These are phyloP conservation scores for Mollisiaceae sp. DNA, from an alignment of 2,329 filamentous ascomycete species.

Conservation along the genomic window DNA sequence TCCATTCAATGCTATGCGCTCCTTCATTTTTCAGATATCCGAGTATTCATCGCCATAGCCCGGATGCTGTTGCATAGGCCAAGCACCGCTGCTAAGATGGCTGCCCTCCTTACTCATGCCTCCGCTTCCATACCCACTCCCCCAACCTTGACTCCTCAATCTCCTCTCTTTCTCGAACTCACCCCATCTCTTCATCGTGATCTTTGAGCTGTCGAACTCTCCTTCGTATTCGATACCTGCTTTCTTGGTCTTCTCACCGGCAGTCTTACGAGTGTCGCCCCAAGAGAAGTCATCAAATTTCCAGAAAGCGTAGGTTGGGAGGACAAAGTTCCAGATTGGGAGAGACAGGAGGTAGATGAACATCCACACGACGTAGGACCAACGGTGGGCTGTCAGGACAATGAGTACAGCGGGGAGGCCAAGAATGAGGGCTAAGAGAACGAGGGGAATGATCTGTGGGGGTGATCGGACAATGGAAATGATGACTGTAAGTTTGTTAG, in stretches of 20 bases:
- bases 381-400: slow-evolving; percentile 88
- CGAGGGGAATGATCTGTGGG: slow-evolving; percentile 86
- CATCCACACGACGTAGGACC: slow-evolving; percentile 96
- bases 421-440: slow-evolving; percentile 87
- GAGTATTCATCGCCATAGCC: slow-evolving; percentile 24
- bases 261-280: slow-evolving; percentile 97
- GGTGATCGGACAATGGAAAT: slow-evolving; percentile 80
- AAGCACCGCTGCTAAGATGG: slow-evolving; percentile 10
- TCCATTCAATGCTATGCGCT: neutral
- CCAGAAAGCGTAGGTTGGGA: slow-evolving; percentile 96
- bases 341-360: slow-evolving; percentile 91
- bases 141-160: slow-evolving; percentile 22
- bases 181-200: slow-evolving; percentile 98
- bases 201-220: slow-evolving; percentile 98
- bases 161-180: slow-evolving; percentile 83
- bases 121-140: neutral
- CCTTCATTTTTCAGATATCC: slow-evolving; percentile 14
- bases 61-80: slow-evolving; percentile 14
- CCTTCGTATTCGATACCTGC: slow-evolving; percentile 86
- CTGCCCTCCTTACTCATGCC: slow-evolving; percentile 16
- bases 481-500: slow-evolving; percentile 62
- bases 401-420: slow-evolving; percentile 93
- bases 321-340: slow-evolving; percentile 96
- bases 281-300: slow-evolving; percentile 99
- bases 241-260: slow-evolving; percentile 87